phyloP scores from a whole-genome alignment of 1,139 yeast genomes.

The Candida smagusa region DNA sequence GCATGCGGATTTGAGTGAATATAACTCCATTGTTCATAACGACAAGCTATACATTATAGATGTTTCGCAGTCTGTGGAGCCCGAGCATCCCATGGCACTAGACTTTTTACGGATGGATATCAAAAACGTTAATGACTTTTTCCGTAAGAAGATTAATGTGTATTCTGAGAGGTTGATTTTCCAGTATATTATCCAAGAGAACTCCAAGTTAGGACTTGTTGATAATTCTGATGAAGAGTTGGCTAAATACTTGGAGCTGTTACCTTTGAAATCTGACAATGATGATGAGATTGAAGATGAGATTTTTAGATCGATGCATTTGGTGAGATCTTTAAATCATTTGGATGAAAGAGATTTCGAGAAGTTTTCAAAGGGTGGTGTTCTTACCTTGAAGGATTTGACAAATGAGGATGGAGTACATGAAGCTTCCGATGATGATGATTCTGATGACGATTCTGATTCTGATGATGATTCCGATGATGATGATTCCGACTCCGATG shows the following conservation, averaged over 20 bases:
- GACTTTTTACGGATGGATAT: constrained; percentile 97
- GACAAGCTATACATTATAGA: constrained; percentile 82
- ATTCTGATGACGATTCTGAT: constrained; percentile 24
- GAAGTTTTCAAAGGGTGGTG: constrained; percentile 76
- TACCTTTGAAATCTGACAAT: constrained; percentile 55
- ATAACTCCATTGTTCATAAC: constrained; percentile 86
- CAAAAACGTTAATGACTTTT: constrained; percentile 89
- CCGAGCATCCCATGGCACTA: constrained; percentile 95
- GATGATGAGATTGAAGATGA: constrained; percentile 69
- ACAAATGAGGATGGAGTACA: constrained; percentile 30
- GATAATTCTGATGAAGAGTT: constrained; percentile 44
- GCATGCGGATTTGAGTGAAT: constrained; percentile 96
- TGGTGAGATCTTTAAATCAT: constrained; percentile 71
- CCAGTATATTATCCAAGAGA: constrained; percentile 56
- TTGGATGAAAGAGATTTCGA: constrained; percentile 87
- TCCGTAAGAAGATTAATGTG: constrained; percentile 66
- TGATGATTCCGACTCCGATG: constrained; percentile 30
- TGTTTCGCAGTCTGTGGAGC: constrained; percentile 97
- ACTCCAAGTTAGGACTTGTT: constrained; percentile 34
- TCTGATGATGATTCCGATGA: constrained; percentile 23
- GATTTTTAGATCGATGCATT: constrained; percentile 80
- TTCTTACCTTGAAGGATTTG: constrained; percentile 67
- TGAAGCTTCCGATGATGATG: constrained; percentile 13
- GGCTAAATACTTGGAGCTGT: constrained; percentile 33
- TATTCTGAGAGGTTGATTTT: constrained; percentile 81